A percentile compares a stretch with the other conserved stretches of the same genome.
These are phyloP conservation scores for Pseudogymnoascus sp. DNA, from an alignment of 2,329 filamentous ascomycete genomes.

Conservation along the genomic window DNA sequence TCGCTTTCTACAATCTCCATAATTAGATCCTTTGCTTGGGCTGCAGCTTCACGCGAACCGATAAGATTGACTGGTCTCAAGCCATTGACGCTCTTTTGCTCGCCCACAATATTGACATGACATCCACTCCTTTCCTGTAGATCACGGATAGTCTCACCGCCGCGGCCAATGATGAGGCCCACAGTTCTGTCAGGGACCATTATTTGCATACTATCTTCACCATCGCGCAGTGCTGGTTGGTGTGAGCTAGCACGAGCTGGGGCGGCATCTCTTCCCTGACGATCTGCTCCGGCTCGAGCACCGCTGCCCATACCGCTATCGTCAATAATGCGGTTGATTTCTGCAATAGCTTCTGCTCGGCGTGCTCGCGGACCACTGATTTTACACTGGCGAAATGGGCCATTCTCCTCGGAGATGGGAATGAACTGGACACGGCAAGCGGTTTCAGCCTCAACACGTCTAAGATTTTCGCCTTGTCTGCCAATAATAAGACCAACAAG, in stretches of 20 bases:
- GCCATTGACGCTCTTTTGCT: conserved; percentile 88
- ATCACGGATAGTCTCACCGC: conserved; percentile 87
- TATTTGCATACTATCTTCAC: conserved; percentile 82
- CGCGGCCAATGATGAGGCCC: conserved; percentile 87
- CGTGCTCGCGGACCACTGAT: conserved; percentile 69
- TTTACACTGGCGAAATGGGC: conserved; percentile 74
- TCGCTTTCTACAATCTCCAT: conserved; percentile 94
- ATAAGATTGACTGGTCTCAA: conserved; percentile 87
- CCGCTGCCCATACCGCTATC: conserved; percentile 64
- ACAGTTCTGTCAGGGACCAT: conserved; percentile 94
- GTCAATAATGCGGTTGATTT: conserved; percentile 82
- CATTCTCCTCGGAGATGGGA: conserved; percentile 64
- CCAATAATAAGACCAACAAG: conserved; percentile 88
- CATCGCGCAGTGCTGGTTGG: conserved; percentile 58
- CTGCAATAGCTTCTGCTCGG: conserved; percentile 70
- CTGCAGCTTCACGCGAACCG: conserved; percentile 67
- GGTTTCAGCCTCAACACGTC: conserved; percentile 76
- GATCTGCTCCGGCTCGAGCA: conserved; percentile 38
- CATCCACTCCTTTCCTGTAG: conserved; percentile 88
- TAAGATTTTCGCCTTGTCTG: conserved; percentile 80
- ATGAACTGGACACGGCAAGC: conserved; percentile 84
- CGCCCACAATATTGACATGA: conserved; percentile 90
- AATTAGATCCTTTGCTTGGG: conserved; percentile 77
- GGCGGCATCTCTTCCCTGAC: conserved; percentile 32
- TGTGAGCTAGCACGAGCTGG: conserved; percentile 28